Evolutionary conservation across 164 flowering plant genomes (phyloP), one percentile per base, ranked within the genome.

Genomic region (Vitis labrusca): DNA sequence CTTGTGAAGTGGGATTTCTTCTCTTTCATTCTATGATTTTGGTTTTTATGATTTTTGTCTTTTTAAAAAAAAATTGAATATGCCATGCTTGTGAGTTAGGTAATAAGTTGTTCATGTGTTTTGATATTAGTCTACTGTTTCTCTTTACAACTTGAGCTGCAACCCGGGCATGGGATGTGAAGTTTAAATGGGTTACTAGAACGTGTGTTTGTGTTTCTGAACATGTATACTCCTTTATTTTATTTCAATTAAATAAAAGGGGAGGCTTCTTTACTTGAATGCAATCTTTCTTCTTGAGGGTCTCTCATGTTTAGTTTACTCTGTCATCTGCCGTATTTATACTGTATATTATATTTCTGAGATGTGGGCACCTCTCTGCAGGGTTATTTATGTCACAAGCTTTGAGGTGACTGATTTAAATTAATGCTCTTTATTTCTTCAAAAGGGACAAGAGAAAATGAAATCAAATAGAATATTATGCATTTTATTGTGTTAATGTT

Each of bases 271-370:
- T 37, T 6, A 6, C 44, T 37, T 37, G 44, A 37, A 37, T 63
- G 62, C 23, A 16, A 51, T 53, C 11, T n/a, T 14, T 59, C 57
- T 27, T 30, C 29, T 15, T 50, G 51, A 37, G 44, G 56, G 59
- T 56, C 17, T 68, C 50, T 67, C 47, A 16, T 61, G 51, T 32
- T 52, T 9, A 63, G 55, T 51, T 44, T 63, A 64, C 65, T 52
- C 72, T 14, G 32, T 67, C 65, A 9, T 55, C 50, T 67, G 65
- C 51, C 55, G 59, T 44, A 52, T 47, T 59, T 19, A 51, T 52
- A 29, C 64, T 68, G 19, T 37, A 37, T 37, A 55, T 64, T 74
- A 37, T 50, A 71, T 63, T 63, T 58, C 66, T 63, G 63, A 51
- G 58, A 49, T 16, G 66, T 61, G 62, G 54, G 68, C 29, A 9